Conservation (phyloP, 352 stramenopile species). For the Phytopythium sindhum region DNA sequence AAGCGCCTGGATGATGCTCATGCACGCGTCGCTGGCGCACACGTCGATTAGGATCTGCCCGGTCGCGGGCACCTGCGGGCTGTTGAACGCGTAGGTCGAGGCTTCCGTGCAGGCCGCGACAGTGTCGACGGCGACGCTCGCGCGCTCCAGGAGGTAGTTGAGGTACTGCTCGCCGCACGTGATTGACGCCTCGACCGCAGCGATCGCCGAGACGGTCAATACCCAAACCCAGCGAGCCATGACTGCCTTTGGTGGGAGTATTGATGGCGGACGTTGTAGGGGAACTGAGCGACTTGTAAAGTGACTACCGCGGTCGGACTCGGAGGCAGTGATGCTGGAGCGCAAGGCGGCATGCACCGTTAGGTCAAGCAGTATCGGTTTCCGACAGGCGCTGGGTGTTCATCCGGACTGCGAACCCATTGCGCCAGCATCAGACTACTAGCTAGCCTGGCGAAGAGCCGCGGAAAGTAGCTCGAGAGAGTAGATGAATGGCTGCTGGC, state of each 20-base stretch:
- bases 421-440: not conserved
- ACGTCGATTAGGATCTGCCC: not conserved
- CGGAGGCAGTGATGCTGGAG: not conserved
- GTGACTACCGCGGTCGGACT: not conserved
- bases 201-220: not conserved
- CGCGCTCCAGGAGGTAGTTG: not conserved
- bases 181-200: not conserved
- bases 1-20: not conserved
- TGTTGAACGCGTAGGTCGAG: not conserved
- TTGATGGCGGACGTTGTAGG: not conserved
- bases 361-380: not conserved
- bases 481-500: not conserved
- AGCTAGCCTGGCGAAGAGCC: not conserved
- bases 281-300: not conserved
- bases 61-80: conserved; percentile 1
- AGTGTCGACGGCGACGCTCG: not conserved
- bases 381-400: not conserved
- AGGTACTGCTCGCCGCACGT: conserved; percentile 3
- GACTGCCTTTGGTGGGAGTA: not conserved
- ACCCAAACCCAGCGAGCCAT: not conserved
- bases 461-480: not conserved
- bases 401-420: not conserved
- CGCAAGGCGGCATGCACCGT: not conserved
- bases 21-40: conserved; percentile 4
- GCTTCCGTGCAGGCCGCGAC: not conserved